Percentiles rank a stretch among this genome's conserved stretches.
phyloP scores from a whole-genome alignment of 2,329 filamentous ascomycete species.

The Westerdykella ornata region DNA sequence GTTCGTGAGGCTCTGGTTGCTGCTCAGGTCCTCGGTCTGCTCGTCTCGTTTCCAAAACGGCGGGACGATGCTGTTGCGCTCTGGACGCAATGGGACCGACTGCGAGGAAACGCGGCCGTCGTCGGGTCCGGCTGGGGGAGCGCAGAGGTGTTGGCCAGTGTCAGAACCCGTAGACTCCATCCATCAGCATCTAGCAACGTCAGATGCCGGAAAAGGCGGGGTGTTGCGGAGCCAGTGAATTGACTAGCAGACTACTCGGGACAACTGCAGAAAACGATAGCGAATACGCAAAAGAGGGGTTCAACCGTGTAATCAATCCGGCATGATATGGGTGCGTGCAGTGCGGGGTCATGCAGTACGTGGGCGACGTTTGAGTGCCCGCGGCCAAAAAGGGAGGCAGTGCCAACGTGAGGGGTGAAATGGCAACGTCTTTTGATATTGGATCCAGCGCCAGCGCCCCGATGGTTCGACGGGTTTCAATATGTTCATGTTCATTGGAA shows the following conservation, averaged over 20 bases:
- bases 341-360: too few species aligned
- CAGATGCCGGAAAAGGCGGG: constrained; percentile 12
- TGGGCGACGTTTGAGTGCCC: too few species aligned
- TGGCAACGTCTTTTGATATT: too few species aligned
- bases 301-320: neutral
- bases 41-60: constrained; percentile 45
- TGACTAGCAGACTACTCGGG: constrained; percentile 6
- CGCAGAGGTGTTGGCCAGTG: constrained; percentile 17
- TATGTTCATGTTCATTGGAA: neutral
- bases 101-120: constrained; percentile 11
- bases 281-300: neutral
- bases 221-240: constrained; percentile 5
- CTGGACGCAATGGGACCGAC: constrained; percentile 17
- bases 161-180: constrained; percentile 36
- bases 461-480: too few species aligned
- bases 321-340: neutral
- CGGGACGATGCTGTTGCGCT: constrained; percentile 36
- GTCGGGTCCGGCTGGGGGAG: constrained; percentile 13
- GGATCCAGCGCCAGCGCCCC: too few species aligned
- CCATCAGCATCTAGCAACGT: constrained; percentile 27
- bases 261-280: neutral
- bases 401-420: too few species aligned
- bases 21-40: constrained; percentile 21
- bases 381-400: too few species aligned
- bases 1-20: constrained; percentile 29